phyloP scores from a whole-genome alignment of 371 early-diverging fungal genomes.

The Mortierella sp. region DNA sequence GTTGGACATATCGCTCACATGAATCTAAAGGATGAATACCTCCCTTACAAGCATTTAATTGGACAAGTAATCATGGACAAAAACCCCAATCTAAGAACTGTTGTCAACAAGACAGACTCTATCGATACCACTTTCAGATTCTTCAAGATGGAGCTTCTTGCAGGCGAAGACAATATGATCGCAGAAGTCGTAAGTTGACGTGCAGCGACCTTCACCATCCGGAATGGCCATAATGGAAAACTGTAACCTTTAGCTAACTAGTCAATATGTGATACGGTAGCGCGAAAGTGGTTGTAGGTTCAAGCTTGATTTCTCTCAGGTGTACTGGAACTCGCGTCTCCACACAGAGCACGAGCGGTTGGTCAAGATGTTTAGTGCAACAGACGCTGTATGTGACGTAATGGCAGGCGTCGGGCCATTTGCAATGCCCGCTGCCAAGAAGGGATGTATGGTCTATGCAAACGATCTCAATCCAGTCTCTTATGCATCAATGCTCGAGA shows the following conservation, averaged over 20 bases:
- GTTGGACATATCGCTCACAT: conserved; percentile 98
- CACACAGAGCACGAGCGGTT: conserved; percentile 97
- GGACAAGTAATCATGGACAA: conserved; percentile 97
- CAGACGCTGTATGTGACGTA: conserved; percentile 93
- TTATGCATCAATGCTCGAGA: conserved; percentile 83
- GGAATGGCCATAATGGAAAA: too few relatives aligned
- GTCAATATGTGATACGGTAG: conserved; percentile 53
- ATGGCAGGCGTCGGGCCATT: conserved; percentile 99
- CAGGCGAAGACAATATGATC: conserved; percentile 88
- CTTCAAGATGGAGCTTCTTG: conserved; percentile 97
- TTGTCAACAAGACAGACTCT: conserved; percentile 95
- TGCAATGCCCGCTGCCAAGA: conserved; percentile 95
- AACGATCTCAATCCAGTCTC: conserved; percentile 98
- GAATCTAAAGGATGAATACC: conserved; percentile 91
- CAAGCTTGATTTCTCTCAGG: conserved; percentile 95
- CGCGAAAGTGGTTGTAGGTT: conserved; percentile 94
- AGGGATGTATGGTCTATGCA: conserved; percentile 90
- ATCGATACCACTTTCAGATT: conserved; percentile 97
- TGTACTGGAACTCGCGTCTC: conserved; percentile 99
- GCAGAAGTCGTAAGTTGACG: conserved; percentile 81
- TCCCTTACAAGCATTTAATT: conserved; percentile 91
- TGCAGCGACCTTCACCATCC: not conserved
- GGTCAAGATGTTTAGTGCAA: conserved; percentile 78
- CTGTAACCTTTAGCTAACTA: not conserved
- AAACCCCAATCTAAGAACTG: conserved; percentile 88